Percentiles rank a stretch among this genome's conserved stretches.
These are phyloP conservation scores for Arthroderma uncinatum DNA, from an alignment of 2,329 filamentous ascomycete genomes.

Conservation along the genomic window DNA sequence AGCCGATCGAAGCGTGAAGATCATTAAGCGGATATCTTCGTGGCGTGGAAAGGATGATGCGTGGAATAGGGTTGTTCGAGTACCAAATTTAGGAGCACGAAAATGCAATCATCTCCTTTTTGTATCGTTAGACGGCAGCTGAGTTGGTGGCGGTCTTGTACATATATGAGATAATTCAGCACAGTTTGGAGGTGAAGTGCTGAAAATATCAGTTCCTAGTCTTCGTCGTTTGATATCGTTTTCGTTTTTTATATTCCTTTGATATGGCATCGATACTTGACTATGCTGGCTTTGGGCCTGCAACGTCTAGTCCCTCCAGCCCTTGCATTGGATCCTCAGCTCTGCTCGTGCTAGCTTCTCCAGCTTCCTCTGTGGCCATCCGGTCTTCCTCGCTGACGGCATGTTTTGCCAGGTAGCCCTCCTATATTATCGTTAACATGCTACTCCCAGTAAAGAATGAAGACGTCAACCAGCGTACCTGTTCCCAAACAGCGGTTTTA, in stretches of 20 bases:
- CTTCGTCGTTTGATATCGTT: neutral
- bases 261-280: constrained; percentile 15
- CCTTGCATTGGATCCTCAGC: constrained; percentile 89
- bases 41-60: neutral
- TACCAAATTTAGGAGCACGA: constrained; percentile 2
- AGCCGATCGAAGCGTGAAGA: constrained; percentile 52
- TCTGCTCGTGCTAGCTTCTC: constrained; percentile 33
- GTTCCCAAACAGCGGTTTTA: constrained; percentile 92
- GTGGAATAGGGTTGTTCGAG: neutral
- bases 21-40: constrained; percentile 15
- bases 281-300: constrained; percentile 72
- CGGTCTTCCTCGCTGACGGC: constrained; percentile 72
- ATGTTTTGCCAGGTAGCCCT: constrained; percentile 84
- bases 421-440: constrained; percentile 43
- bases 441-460: constrained; percentile 6
- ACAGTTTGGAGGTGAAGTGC: neutral
- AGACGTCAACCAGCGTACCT: constrained; percentile 49
- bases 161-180: constrained; percentile 6
- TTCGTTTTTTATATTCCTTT: neutral
- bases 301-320: constrained; percentile 83
- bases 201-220: neutral
- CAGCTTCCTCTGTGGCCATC: constrained; percentile 46
- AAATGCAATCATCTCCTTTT: constrained; percentile 5
- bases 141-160: constrained; percentile 4
- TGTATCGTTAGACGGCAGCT: constrained; percentile 1